Percentiles rank a stretch among this genome's conserved stretches.
phyloP scores from a whole-genome alignment of 441 rosid species.

The Breynia disticha region DNA sequence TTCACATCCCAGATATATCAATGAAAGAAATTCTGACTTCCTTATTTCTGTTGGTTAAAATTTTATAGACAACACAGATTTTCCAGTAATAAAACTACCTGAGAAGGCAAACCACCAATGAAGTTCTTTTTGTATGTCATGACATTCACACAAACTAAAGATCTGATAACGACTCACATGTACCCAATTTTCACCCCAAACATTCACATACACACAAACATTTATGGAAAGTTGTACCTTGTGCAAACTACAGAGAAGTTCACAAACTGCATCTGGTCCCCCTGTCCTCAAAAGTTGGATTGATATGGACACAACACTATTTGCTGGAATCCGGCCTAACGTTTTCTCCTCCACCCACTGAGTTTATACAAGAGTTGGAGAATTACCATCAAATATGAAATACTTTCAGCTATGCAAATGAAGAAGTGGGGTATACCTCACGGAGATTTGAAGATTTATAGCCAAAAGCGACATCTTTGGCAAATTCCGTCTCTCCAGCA shows the following conservation, averaged over 20 bases:
- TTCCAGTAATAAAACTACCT: no score
- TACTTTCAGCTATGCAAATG: background rate
- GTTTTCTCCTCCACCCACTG: slow-evolving; percentile 99
- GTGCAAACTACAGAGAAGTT: slow-evolving; percentile 57
- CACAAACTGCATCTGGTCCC: slow-evolving; percentile 88
- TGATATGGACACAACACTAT: slow-evolving; percentile 63
- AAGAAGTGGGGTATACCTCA: slow-evolving; percentile 41
- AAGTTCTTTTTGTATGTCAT: no score
- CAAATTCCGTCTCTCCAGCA: slow-evolving; percentile 93
- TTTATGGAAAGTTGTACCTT: slow-evolving; percentile 42
- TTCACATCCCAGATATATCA: no score
- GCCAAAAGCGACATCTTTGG: slow-evolving; percentile 93
- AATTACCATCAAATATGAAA: slow-evolving; percentile 12
- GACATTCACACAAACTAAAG: no score
- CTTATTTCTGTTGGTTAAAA: no score
- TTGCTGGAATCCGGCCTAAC: slow-evolving; percentile 51
- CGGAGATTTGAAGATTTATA: slow-evolving; percentile 83
- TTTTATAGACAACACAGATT: no score
- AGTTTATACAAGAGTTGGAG: slow-evolving; percentile 13
- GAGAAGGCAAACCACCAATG: no score
- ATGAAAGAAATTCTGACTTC: no score
- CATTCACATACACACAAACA: background rate
- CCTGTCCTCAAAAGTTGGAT: slow-evolving; percentile 78
- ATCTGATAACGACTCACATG: no score
- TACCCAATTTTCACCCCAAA: background rate